Evolutionary conservation across 2,329 filamentous ascomycete genomes (phyloP).

Genomic region (Cordyceps sp.): DNA sequence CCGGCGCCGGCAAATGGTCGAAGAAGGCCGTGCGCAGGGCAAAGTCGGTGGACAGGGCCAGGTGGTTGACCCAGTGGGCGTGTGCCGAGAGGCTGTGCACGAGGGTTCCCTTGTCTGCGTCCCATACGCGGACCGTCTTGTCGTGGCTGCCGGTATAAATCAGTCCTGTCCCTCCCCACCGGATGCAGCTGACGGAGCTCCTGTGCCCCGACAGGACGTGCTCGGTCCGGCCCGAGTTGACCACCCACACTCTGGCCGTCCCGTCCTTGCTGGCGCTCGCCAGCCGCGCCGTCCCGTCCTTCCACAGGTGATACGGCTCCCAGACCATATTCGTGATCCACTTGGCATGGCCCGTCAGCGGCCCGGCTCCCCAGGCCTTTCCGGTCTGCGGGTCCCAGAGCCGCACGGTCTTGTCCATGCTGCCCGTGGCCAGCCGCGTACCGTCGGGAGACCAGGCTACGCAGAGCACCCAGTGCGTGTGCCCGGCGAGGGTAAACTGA

Average conservation of each 20-base stretch:
- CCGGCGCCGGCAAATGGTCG: conserved; percentile 60
- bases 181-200: conserved; percentile 74
- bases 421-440: conserved; percentile 66
- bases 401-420: conserved; percentile 83
- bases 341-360: conserved; percentile 71
- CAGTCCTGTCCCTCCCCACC: conserved; percentile 79
- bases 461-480: conserved; percentile 78
- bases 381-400: conserved; percentile 80
- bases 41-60: conserved; percentile 86
- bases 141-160: conserved; percentile 82
- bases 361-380: conserved; percentile 43
- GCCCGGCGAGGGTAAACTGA: conserved; percentile 68
- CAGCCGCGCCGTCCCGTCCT: conserved; percentile 55
- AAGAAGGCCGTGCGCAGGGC: conserved; percentile 73
- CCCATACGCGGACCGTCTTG: conserved; percentile 86
- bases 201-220: conserved; percentile 79
- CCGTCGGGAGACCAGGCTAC: conserved; percentile 81
- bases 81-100: conserved; percentile 67
- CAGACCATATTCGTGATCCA: conserved; percentile 80
- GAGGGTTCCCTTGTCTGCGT: conserved; percentile 60
- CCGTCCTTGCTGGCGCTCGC: conserved; percentile 82
- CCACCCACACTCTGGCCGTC: conserved; percentile 77
- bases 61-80: conserved; percentile 89
- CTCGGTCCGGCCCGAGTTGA: conserved; percentile 61
- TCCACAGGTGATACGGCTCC: conserved; percentile 84